These are phyloP conservation scores for Paulownia fortunei DNA, from an alignment of 257 asterid genomes.

Conservation along the genomic window DNA sequence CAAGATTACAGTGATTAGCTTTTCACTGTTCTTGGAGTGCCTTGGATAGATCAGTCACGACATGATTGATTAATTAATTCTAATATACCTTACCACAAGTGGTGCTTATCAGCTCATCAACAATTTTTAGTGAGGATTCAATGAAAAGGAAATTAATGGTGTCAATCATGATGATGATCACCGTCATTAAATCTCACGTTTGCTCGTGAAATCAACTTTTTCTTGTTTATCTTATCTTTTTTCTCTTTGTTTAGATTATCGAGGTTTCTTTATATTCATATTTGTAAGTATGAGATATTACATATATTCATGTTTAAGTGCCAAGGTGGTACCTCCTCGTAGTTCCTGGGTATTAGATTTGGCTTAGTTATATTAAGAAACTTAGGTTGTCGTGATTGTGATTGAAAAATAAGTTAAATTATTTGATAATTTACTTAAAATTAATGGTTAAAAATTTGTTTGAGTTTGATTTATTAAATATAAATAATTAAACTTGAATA, in stretches of 20 bases:
- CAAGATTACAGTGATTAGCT: conserved; percentile 24
- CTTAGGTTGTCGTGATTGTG: too few species aligned
- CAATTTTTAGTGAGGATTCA: not conserved
- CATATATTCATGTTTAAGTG: too few species aligned
- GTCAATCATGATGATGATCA: not conserved
- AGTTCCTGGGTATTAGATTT: too few species aligned
- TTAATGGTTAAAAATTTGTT: too few species aligned
- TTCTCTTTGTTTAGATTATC: not conserved
- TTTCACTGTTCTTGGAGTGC: conserved; percentile 29
- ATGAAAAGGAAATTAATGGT: not conserved
- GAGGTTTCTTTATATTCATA: too few species aligned
- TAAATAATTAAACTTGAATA: too few species aligned
- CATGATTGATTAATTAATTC: conserved; percentile 12
- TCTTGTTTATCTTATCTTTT: not conserved
- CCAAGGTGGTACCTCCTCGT: too few species aligned
- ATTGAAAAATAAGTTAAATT: too few species aligned
- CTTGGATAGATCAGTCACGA: not conserved
- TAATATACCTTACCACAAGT: not conserved
- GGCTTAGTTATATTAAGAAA: too few species aligned
- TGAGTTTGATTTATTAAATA: too few species aligned
- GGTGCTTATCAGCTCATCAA: conserved; percentile 10
- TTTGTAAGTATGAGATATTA: too few species aligned
- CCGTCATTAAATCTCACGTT: not conserved
- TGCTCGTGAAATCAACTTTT: not conserved
- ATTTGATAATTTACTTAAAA: too few species aligned